A percentile compares a stretch with the other conserved stretches of the same genome.
phyloP scores from a whole-genome alignment of 1,284 basidiomycete species.

The Cutaneotrichosporon sp. region DNA sequence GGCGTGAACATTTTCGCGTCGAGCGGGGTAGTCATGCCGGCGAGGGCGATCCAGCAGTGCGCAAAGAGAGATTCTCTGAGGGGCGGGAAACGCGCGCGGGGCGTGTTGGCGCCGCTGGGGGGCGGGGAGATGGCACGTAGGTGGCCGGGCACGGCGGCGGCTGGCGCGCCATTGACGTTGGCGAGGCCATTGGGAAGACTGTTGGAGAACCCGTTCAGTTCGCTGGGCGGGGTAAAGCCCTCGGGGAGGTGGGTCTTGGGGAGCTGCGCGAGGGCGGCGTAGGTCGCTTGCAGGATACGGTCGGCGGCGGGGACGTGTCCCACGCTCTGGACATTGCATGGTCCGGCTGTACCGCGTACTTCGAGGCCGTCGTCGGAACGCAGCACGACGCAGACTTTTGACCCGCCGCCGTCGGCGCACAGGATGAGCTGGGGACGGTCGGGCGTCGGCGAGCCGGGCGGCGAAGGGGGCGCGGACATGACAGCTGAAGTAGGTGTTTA shows the following conservation, averaged over 20 bases:
- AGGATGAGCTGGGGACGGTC: slow-evolving; percentile 27
- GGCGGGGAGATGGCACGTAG: slow-evolving; percentile 6
- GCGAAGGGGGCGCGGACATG: slow-evolving; percentile 1
- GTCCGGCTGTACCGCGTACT: slow-evolving; percentile 37
- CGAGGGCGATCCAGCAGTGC: slow-evolving; percentile 40
- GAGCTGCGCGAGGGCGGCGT: slow-evolving; percentile 35
- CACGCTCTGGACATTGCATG: slow-evolving; percentile 39
- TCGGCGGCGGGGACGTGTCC: slow-evolving; percentile 32
- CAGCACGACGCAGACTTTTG: slow-evolving; percentile 40
- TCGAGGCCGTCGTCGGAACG: slow-evolving; percentile 34
- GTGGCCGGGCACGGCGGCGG: neutral
- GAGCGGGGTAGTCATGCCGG: slow-evolving; percentile 27
- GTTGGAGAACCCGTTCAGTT: slow-evolving; percentile 1
- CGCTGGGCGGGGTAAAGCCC: slow-evolving; percentile 18
- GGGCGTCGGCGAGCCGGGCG: neutral
- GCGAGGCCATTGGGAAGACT: neutral
- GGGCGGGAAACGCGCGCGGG: slow-evolving; percentile 14
- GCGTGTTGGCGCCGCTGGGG: slow-evolving; percentile 13
- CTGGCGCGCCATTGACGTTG: no score
- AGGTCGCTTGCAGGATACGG: slow-evolving; percentile 37
- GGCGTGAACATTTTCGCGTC: slow-evolving; percentile 28
- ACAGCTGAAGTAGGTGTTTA: no score
- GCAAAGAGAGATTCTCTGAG: slow-evolving; percentile 27
- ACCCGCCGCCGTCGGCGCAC: slow-evolving; percentile 41
- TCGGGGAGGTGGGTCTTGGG: slow-evolving; percentile 26